Evolutionary conservation across 2,329 filamentous ascomycete species (phyloP).

Genomic region (Fusarium sp.): DNA sequence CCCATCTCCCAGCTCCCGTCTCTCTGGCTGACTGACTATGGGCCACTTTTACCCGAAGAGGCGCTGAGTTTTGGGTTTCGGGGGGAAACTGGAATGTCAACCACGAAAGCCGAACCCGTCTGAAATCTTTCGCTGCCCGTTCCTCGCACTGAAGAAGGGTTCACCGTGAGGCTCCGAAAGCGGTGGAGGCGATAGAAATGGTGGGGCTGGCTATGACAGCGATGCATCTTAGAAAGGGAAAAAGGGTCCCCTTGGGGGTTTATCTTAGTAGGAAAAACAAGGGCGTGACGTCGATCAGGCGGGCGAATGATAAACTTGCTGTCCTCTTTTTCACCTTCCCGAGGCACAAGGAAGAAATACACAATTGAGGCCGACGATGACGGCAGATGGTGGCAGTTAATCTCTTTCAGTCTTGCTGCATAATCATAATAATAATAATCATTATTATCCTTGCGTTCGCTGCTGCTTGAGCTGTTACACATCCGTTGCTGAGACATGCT

Average conservation of each 20-base stretch:
- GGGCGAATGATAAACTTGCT: constrained; percentile 33
- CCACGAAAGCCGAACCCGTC: constrained; percentile 25
- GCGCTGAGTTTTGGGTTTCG: constrained; percentile 28
- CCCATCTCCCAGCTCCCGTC: not conserved
- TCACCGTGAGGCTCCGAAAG: constrained; percentile 50
- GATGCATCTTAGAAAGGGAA: too few relatives aligned
- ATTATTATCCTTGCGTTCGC: not conserved
- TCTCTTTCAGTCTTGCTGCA: constrained; percentile 32
- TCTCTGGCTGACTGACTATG: constrained; percentile 33
- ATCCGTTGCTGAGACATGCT: constrained; percentile 10
- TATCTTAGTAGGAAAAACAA: not conserved
- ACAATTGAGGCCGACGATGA: constrained; percentile 44
- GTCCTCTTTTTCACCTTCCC: constrained; percentile 19
- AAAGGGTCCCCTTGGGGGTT: constrained; percentile 5
- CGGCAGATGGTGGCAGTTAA: constrained; percentile 30
- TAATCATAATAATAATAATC: not conserved
- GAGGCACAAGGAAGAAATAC: constrained; percentile 26
- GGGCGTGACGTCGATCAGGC: constrained; percentile 45
- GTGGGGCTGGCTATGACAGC: constrained; percentile 7
- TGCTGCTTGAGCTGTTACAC: constrained; percentile 4
- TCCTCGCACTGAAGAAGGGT: constrained; percentile 7
- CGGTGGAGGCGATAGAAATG: constrained; percentile 42
- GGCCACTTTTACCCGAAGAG: constrained; percentile 49
- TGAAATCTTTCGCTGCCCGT: not conserved
- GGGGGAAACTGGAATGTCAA: constrained; percentile 42